Conservation (phyloP, 2,329 filamentous ascomycete species). For the Raffaelea deltoideospora region DNA sequence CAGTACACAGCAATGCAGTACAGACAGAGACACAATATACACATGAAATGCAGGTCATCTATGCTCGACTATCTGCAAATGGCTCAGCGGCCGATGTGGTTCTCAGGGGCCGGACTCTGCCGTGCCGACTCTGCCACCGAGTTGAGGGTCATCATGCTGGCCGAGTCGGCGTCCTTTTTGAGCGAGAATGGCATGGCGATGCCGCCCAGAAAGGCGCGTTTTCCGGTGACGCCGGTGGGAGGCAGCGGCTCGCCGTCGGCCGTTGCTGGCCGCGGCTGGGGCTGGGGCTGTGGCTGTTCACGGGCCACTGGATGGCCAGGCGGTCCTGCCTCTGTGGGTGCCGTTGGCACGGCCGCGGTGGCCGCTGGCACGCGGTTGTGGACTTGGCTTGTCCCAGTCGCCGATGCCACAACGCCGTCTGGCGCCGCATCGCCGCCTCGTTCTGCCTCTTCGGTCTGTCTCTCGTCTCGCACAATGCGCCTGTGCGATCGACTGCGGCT, state of each 20-base stretch:
- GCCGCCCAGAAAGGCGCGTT: constrained; percentile 51
- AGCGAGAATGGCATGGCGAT: constrained; percentile 62
- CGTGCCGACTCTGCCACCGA: constrained; percentile 14
- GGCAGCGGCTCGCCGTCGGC: constrained; percentile 20
- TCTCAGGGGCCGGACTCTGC: not conserved
- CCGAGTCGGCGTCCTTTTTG: constrained; percentile 45
- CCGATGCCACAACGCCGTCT: no score
- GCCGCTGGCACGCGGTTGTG: no score
- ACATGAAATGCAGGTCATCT: no score
- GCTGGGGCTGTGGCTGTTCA: not conserved
- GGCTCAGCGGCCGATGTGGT: no score
- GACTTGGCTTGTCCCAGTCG: no score
- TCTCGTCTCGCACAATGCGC: constrained; percentile 4
- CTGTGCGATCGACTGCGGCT: constrained; percentile 3
- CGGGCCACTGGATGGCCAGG: no score
- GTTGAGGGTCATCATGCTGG: constrained; percentile 54
- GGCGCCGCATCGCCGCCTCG: not conserved
- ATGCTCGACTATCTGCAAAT: no score
- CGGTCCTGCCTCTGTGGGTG: no score
- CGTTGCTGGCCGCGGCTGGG: constrained; percentile 1
- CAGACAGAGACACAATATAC: no score
- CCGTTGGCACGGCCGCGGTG: no score
- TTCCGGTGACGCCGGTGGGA: constrained; percentile 39
- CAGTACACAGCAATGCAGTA: no score
- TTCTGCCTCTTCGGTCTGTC: not conserved